phyloP scores from a whole-genome alignment of 1,284 basidiomycete genomes.

The Trametes polyzona region DNA sequence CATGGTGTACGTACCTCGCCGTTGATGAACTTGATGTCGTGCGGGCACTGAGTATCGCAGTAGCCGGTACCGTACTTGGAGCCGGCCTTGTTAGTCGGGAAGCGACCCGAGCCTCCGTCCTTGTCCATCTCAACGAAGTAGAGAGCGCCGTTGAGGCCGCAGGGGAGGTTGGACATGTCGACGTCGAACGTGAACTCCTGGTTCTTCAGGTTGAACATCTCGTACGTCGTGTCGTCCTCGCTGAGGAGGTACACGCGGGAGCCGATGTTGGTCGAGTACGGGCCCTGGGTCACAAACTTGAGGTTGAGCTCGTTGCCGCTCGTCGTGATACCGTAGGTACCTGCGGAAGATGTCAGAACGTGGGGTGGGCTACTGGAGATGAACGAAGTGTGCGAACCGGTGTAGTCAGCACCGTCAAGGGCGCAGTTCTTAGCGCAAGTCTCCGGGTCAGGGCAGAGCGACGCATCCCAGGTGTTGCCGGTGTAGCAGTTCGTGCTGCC shows the following conservation, averaged over 20 bases:
- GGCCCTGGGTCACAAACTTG: conserved; percentile 50
- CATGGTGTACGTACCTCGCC: conserved; percentile 39
- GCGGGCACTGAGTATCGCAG: conserved; percentile 54
- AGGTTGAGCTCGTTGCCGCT: conserved; percentile 52
- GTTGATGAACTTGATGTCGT: conserved; percentile 57
- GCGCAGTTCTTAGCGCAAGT: conserved; percentile 53
- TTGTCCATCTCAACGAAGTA: conserved; percentile 46
- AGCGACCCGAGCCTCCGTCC: conserved; percentile 43
- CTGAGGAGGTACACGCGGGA: conserved; percentile 60
- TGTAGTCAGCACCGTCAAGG: conserved; percentile 61
- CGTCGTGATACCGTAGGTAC: conserved; percentile 45
- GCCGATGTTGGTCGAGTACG: conserved; percentile 49
- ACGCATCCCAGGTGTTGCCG: conserved; percentile 39
- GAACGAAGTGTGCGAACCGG: conserved; percentile 29
- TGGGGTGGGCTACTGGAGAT: too few relatives aligned
- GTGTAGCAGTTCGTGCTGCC: conserved; percentile 44
- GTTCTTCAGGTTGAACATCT: conserved; percentile 57
- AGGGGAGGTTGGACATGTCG: conserved; percentile 56
- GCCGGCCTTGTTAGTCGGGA: conserved; percentile 50
- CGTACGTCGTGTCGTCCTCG: conserved; percentile 45
- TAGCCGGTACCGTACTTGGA: conserved; percentile 60
- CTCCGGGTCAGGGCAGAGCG: conserved; percentile 39
- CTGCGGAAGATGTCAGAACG: not conserved
- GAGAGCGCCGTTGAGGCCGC: conserved; percentile 57
- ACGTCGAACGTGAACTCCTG: conserved; percentile 64